Conservation (phyloP, 805 yeast species). For the Yarrowia sp. region DNA sequence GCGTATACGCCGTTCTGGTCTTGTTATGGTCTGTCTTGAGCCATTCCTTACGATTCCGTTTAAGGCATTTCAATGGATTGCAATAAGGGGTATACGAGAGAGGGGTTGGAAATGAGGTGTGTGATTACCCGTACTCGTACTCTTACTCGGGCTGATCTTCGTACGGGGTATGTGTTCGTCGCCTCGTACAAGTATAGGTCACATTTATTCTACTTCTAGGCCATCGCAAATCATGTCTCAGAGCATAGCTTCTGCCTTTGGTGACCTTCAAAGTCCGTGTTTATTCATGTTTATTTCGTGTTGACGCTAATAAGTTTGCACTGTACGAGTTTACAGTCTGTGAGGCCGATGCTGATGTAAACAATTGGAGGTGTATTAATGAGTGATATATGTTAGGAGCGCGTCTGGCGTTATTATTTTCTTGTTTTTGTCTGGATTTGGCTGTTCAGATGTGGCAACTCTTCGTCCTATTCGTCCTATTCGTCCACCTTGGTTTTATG, state of each 20-base stretch:
- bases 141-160: too few relatives aligned
- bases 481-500: too few relatives aligned
- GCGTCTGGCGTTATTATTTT: background rate
- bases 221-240: constrained; percentile 15
- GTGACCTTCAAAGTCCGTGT: background rate
- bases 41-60: too few relatives aligned
- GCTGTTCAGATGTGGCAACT: too few relatives aligned
- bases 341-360: background rate
- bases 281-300: constrained; percentile 22
- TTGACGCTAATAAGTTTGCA: background rate
- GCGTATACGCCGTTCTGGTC: background rate
- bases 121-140: too few relatives aligned
- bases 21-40: background rate
- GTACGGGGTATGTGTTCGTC: too few relatives aligned
- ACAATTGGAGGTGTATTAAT: background rate
- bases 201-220: background rate
- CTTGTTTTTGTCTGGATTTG: background rate
- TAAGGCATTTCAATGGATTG: too few relatives aligned
- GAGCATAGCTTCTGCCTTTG: background rate
- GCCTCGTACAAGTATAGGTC: too few relatives aligned
- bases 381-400: background rate
- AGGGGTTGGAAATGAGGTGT: too few relatives aligned
- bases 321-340: constrained; percentile 3
- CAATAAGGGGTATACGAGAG: too few relatives aligned
- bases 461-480: too few relatives aligned